Evolutionary conservation across 148 eudicot genomes (phyloP).

Genomic region (Spergularia bocconei): DNA sequence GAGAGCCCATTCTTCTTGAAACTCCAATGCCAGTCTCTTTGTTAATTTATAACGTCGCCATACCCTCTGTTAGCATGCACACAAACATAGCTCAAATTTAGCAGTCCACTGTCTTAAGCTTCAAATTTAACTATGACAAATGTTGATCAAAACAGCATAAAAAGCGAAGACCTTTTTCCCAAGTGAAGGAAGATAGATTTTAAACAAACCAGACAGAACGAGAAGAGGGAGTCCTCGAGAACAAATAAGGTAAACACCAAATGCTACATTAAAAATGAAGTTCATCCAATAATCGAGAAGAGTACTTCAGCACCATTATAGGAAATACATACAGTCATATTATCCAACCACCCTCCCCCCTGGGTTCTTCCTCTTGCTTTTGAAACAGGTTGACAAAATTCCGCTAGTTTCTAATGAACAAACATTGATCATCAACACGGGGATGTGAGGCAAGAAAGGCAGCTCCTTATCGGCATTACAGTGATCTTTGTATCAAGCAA

Average conservation of each 20-base stretch:
- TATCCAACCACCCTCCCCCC: not conserved
- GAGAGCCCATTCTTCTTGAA: constrained; percentile 61
- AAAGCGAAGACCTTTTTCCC: not conserved
- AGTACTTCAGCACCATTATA: not conserved
- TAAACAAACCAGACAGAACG: not conserved
- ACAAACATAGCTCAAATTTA: not conserved
- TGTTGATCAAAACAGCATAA: not conserved
- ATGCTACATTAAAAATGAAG: not conserved
- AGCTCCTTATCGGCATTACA: not conserved
- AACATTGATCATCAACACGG: not conserved
- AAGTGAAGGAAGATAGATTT: not conserved
- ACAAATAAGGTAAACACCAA: not conserved
- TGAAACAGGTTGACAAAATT: not conserved
- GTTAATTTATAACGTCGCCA: constrained; percentile 70
- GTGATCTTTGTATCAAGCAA: no score
- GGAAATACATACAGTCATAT: not conserved
- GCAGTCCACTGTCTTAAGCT: not conserved
- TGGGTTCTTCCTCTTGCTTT: not conserved
- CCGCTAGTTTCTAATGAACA: not conserved
- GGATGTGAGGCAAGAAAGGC: not conserved
- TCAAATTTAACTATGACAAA: not conserved
- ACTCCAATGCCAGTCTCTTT: constrained; percentile 48
- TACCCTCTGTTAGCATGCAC: constrained; percentile 54
- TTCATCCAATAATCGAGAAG: not conserved
- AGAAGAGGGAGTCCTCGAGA: not conserved